These are phyloP conservation scores for Pleurotus salmoneostramineus DNA, from an alignment of 768 basidiomycete species.

Conservation along the genomic window DNA sequence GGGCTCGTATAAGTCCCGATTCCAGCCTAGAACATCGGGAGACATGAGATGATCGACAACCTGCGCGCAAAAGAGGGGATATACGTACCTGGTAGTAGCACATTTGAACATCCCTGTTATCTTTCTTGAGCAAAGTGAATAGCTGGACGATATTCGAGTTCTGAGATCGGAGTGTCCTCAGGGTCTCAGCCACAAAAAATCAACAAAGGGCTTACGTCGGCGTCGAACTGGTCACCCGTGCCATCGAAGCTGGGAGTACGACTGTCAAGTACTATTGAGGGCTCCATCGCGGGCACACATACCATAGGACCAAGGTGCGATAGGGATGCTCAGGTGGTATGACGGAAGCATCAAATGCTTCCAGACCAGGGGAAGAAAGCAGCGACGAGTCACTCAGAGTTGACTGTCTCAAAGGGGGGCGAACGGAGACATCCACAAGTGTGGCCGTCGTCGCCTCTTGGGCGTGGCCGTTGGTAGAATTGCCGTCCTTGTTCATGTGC, in stretches of 20 bases:
- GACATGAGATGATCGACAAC: not conserved
- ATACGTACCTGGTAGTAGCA: slow-evolving; percentile 49
- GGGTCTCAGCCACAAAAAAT: not conserved
- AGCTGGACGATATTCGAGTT: slow-evolving; percentile 51
- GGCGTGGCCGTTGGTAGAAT: not conserved
- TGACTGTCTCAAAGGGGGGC: not conserved
- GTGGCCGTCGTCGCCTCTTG: not conserved
- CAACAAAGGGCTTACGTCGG: slow-evolving; percentile 26
- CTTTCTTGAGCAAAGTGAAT: slow-evolving; percentile 48
- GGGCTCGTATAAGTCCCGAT: slow-evolving; percentile 50
- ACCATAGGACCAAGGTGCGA: slow-evolving; percentile 15
- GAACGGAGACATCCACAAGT: not conserved
- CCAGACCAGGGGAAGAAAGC: not conserved
- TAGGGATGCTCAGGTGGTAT: slow-evolving; percentile 15
- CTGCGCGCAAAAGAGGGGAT: not conserved
- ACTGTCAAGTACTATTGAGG: not conserved
- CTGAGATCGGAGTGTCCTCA: slow-evolving; percentile 14
- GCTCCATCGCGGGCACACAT: not conserved
- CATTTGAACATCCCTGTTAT: slow-evolving; percentile 43
- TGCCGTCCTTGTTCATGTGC: not conserved
- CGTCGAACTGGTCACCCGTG: slow-evolving; percentile 43
- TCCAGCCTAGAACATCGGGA: slow-evolving; percentile 32
- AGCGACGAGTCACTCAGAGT: not conserved
- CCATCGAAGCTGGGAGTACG: slow-evolving; percentile 59
- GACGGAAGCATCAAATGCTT: not conserved